Evolutionary conservation across 2,329 filamentous ascomycete species (phyloP).

Genomic region (Celoporthe dispersa): DNA sequence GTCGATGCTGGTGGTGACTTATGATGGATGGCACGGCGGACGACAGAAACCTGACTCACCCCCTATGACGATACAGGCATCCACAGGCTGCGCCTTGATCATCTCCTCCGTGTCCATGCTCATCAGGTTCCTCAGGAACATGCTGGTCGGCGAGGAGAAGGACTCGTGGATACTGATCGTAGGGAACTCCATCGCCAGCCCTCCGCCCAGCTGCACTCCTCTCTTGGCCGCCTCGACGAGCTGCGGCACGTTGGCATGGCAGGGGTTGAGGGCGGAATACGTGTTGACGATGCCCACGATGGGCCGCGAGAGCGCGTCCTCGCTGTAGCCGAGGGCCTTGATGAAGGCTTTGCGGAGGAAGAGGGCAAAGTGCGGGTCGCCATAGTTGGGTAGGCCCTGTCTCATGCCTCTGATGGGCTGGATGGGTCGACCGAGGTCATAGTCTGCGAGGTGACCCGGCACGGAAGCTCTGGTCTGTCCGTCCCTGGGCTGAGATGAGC

Average conservation of each 20-base stretch:
- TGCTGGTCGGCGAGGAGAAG: constrained; percentile 73
- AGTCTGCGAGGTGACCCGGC: constrained; percentile 59
- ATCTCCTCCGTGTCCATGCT: constrained; percentile 82
- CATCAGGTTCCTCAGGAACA: constrained; percentile 77
- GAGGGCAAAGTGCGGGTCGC: constrained; percentile 75
- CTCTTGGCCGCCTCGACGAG: constrained; percentile 72
- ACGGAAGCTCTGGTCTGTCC: constrained; percentile 10
- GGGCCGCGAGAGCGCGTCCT: constrained; percentile 70
- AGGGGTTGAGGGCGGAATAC: constrained; percentile 74
- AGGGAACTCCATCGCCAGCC: constrained; percentile 72
- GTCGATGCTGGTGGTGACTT: not conserved
- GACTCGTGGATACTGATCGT: constrained; percentile 74
- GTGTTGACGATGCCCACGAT: constrained; percentile 79
- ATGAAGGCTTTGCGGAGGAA: constrained; percentile 79
- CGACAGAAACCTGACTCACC: constrained; percentile 45
- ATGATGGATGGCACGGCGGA: too few species aligned
- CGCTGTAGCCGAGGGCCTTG: constrained; percentile 74
- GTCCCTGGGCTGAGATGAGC: not conserved
- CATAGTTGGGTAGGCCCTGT: constrained; percentile 69
- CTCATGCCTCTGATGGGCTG: constrained; percentile 57
- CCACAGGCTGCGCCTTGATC: constrained; percentile 72
- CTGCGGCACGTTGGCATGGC: constrained; percentile 73
- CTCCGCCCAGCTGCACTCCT: constrained; percentile 69
- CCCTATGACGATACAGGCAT: constrained; percentile 70
- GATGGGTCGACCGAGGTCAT: constrained; percentile 62